A percentile compares a stretch with the other conserved stretches of the same genome.
Conservation (phyloP, 257 asterid genomes). For the Jacaranda copaia region DNA sequence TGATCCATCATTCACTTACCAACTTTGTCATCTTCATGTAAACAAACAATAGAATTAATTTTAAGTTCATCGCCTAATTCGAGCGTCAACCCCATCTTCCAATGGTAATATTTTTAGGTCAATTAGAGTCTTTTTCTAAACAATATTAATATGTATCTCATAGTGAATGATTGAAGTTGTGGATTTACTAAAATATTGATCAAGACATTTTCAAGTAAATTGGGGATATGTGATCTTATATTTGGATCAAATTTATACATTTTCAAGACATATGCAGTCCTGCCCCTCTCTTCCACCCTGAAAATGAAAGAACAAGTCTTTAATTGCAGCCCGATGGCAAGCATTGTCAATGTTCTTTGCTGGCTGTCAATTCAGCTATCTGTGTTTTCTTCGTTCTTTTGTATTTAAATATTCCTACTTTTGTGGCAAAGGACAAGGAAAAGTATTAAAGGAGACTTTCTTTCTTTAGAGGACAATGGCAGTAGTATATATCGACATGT, state of each 20-base stretch:
- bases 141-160: not conserved
- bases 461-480: not conserved
- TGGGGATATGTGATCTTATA: too few relatives aligned
- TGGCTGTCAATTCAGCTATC: constrained; percentile 11
- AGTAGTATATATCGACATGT: not conserved
- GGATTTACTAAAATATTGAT: too few relatives aligned
- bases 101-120: not conserved
- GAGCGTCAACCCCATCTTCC: not conserved
- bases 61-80: not conserved
- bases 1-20: not conserved
- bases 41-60: not conserved
- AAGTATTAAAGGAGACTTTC: constrained; percentile 3
- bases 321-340: too few relatives aligned
- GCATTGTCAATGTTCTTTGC: constrained; percentile 11
- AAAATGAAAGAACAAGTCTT: too few relatives aligned
- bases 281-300: too few relatives aligned
- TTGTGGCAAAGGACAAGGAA: not conserved
- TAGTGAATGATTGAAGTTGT: not conserved
- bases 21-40: not conserved
- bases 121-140: constrained; percentile 17
- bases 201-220: too few relatives aligned
- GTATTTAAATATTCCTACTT: not conserved
- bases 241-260: too few relatives aligned
- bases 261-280: too few relatives aligned
- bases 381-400: not conserved